Conservation (phyloP, 306 rosid species). For the Sicyos baderoa region DNA sequence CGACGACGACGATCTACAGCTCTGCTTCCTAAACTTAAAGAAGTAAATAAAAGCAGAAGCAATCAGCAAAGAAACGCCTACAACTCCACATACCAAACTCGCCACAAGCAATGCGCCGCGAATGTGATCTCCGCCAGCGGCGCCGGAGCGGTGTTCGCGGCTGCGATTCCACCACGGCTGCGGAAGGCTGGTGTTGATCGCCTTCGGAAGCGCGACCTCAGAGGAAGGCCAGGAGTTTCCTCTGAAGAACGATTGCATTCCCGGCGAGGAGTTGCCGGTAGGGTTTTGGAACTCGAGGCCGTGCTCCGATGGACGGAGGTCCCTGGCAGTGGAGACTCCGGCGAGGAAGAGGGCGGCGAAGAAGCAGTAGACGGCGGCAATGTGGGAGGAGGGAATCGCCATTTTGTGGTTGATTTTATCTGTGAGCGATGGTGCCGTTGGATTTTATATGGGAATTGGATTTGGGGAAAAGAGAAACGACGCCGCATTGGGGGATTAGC, state of each 20-base stretch:
- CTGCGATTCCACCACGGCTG: conserved; percentile 26
- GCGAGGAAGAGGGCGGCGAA: conserved; percentile 15
- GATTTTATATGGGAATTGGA: neutral
- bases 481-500: neutral
- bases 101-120: conserved; percentile 41
- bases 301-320: conserved; percentile 78
- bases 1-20: neutral
- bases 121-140: conserved; percentile 29
- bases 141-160: conserved; percentile 25
- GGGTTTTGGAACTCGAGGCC: conserved; percentile 55
- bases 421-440: neutral
- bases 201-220: conserved; percentile 31
- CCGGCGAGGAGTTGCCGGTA: conserved; percentile 29
- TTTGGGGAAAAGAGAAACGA: no score
- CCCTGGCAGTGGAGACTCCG: conserved; percentile 33
- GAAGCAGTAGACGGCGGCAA: conserved; percentile 6
- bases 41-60: conserved; percentile 48
- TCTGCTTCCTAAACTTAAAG: conserved; percentile 27
- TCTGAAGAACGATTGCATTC: conserved; percentile 63
- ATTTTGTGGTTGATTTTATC: conserved; percentile 9
- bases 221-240: conserved; percentile 33
- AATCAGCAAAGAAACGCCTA: conserved; percentile 61
- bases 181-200: conserved; percentile 34
- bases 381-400: neutral
- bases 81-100: conserved; percentile 63